Evolutionary conservation across 108 stramenopile species (phyloP).

Genomic region (Stephanodiscus triporus): DNA sequence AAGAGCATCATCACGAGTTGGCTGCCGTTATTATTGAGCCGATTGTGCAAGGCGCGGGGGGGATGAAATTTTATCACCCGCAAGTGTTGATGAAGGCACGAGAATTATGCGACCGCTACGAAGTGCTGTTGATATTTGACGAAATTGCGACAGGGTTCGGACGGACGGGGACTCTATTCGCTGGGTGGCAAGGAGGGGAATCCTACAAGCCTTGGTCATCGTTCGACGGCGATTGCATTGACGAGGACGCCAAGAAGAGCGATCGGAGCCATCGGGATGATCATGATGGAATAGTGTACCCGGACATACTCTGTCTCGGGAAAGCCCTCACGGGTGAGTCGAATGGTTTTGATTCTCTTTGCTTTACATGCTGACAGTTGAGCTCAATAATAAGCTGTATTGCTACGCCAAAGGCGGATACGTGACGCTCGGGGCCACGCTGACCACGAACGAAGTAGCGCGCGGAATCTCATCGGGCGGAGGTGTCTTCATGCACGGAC

Average conservation of each 20-base stretch:
- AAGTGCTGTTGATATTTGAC: slow-evolving; percentile 85
- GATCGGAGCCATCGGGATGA: not conserved
- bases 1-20: slow-evolving; percentile 55
- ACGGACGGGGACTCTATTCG: slow-evolving; percentile 84
- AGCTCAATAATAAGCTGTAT: too few species aligned
- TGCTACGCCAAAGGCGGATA: too few species aligned
- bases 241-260: slow-evolving; percentile 1
- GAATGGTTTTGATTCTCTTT: too few species aligned
- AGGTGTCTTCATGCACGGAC: slow-evolving; percentile 81
- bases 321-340: slow-evolving; percentile 88
- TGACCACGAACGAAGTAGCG: slow-evolving; percentile 67
- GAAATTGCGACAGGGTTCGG: slow-evolving; percentile 94
- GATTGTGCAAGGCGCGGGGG: slow-evolving; percentile 91
- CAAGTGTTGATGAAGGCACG: slow-evolving; percentile 56
- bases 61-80: slow-evolving; percentile 87
- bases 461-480: slow-evolving; percentile 62
- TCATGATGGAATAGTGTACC: slow-evolving; percentile 36
- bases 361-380: too few species aligned
- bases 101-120: slow-evolving; percentile 72
- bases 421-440: slow-evolving; percentile 76
- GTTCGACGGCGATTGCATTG: slow-evolving; percentile 13
- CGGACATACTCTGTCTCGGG: slow-evolving; percentile 87
- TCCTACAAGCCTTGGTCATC: slow-evolving; percentile 54
- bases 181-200: slow-evolving; percentile 59
- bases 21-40: slow-evolving; percentile 92